phyloP scores from a whole-genome alignment of 2,329 filamentous ascomycete genomes.

The Colletotrichum zoysiae region DNA sequence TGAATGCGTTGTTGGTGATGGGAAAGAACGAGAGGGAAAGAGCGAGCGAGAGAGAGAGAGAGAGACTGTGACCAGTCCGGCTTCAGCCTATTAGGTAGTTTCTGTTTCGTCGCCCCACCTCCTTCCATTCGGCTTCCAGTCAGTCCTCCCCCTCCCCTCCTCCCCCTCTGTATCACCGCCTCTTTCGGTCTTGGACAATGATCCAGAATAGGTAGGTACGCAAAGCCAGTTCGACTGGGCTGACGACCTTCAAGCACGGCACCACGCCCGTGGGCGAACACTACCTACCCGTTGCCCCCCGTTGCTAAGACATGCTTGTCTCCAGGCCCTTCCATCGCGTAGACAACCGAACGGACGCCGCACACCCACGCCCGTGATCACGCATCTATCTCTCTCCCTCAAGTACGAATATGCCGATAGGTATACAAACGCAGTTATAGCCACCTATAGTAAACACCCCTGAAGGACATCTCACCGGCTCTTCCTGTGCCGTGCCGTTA shows the following conservation, averaged over 20 bases:
- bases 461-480: constrained; percentile 18
- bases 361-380: constrained; percentile 10
- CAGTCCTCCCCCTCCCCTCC: no score
- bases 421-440: background rate
- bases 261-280: background rate
- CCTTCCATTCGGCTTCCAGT: background rate
- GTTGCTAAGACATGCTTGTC: constrained; percentile 25
- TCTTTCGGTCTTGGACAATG: background rate
- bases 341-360: constrained; percentile 24
- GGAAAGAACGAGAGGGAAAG: no score
- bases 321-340: constrained; percentile 23
- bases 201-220: background rate
- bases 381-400: background rate
- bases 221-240: background rate
- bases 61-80: background rate
- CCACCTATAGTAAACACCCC: background rate
- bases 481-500: constrained; percentile 23
- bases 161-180: background rate
- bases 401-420: no score
- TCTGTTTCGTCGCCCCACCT: constrained; percentile 4
- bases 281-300: constrained; percentile 11
- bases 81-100: background rate
- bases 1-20: no score
- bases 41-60: background rate
- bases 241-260: background rate